Base-by-base conservation (phyloP, 768 basidiomycete genomes). In the Auricularia cornea region DNA sequence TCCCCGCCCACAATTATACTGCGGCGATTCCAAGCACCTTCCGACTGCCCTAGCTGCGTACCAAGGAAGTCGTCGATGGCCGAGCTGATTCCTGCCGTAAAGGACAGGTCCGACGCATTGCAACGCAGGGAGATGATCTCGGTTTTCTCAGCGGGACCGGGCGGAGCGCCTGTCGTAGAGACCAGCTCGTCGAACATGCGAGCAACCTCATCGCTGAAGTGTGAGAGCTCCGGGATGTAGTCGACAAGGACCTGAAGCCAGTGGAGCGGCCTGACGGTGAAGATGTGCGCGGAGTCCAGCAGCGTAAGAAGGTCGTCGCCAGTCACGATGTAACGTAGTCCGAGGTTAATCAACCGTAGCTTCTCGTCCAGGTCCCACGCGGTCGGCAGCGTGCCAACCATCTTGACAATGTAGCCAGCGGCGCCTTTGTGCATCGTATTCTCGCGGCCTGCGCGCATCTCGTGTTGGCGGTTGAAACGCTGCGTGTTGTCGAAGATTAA, bases 401-500 rank as follows among this genome's bases (percentile, higher is more conserved):
- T 59, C 41, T 64, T 33, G n/a, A 68, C 52, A 2, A 59, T 59
- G 3, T 61, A 66, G 30, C 63, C 65, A 10, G 66, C 67, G 26
- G 66, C 65, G 18, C 67, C 67, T 31, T 66, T 69, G 5, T 68
- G 59, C 67, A 67, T 66, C 26, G 40, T 38, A 44, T 64, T 65
- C 11, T 63, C 51, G 28, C 51, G 41, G 12, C 67, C 65, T 14
- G 63, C 62, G 1, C 64, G 59, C 2, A 3, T 63, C 16, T 66
- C 64, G 3, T 63, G 61, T 30, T 56, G 41, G 29, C 60, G 61
- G 16, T 26, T 12, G 31, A 60, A 64, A n/a, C 52, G n/a, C n/a
- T n/a, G n/a, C n/a, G n/a, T n/a, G n/a, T n/a, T n/a, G n/a, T n/a
- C n/a, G n/a, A n/a, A n/a, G 29, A 66, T 63, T 56, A 69, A 30